These are phyloP conservation scores for Periconia digitata DNA, from an alignment of 2,329 filamentous ascomycete genomes.

Conservation along the genomic window DNA sequence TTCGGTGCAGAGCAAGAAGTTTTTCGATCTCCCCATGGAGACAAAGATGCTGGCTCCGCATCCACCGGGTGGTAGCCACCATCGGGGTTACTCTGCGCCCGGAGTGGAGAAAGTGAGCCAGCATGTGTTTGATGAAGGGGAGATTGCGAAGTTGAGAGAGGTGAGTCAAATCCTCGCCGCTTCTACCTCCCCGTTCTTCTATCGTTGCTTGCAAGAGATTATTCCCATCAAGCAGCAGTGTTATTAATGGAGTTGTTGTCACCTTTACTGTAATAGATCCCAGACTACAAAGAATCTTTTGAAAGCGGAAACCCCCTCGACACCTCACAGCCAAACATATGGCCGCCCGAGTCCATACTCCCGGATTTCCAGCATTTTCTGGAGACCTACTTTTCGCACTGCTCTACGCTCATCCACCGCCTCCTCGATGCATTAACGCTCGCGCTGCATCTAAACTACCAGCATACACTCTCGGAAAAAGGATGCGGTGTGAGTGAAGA, in stretches of 20 bases:
- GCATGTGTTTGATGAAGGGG: slow-evolving; percentile 22
- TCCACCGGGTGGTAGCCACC: slow-evolving; percentile 41
- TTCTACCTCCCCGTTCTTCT: background rate
- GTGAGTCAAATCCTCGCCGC: slow-evolving; percentile 2
- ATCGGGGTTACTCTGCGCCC: slow-evolving; percentile 44
- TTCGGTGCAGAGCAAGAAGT: slow-evolving; percentile 36
- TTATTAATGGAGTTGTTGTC: too few relatives aligned
- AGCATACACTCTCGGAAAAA: background rate
- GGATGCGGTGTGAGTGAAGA: too few relatives aligned
- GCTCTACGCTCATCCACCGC: slow-evolving; percentile 22
- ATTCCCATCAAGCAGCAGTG: background rate
- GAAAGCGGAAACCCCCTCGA: slow-evolving; percentile 35
- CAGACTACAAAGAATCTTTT: slow-evolving; percentile 40
- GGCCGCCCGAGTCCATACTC: slow-evolving; percentile 41
- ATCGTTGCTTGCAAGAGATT: too few relatives aligned
- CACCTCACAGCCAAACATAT: slow-evolving; percentile 43
- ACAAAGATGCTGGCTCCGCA: slow-evolving; percentile 45
- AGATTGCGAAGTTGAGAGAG: slow-evolving; percentile 21
- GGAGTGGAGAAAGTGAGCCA: slow-evolving; percentile 42
- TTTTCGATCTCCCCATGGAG: slow-evolving; percentile 40
- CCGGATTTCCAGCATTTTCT: slow-evolving; percentile 41
- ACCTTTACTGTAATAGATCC: slow-evolving; percentile 7
- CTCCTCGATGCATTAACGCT: slow-evolving; percentile 32
- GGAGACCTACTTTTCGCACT: slow-evolving; percentile 28
- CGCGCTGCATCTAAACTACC: slow-evolving; percentile 12